A percentile compares a stretch with the other conserved stretches of the same genome.
Evolutionary conservation across 306 rosid genomes (phyloP).

Genomic region (Datisca glomerata): DNA sequence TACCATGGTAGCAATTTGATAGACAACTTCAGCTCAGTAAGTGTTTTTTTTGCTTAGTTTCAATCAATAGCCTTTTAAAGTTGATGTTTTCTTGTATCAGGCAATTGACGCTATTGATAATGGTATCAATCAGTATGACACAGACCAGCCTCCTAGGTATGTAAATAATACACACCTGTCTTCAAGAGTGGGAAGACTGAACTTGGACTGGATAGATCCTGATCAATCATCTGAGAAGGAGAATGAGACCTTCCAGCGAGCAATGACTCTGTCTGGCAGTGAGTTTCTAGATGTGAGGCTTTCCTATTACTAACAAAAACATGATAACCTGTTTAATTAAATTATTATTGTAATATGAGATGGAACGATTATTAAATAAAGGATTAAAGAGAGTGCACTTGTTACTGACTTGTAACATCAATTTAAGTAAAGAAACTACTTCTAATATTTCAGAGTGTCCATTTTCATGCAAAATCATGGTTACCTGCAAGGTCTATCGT

Average conservation of each 20-base stretch:
- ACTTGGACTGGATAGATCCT: constrained; percentile 88
- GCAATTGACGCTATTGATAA: constrained; percentile 97
- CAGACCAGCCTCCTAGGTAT: constrained; percentile 82
- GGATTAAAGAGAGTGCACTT: too few relatives aligned
- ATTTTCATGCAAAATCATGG: constrained; percentile 78
- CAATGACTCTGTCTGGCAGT: constrained; percentile 79
- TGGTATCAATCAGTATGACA: constrained; percentile 81
- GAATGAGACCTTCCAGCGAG: constrained; percentile 74
- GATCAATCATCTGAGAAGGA: constrained; percentile 85
- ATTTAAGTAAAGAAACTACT: too few relatives aligned
- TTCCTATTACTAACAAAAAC: too few relatives aligned
- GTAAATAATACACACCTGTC: constrained; percentile 93
- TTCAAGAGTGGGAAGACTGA: constrained; percentile 77
- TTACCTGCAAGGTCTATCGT: constrained; percentile 92
- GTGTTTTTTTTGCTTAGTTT: too few relatives aligned
- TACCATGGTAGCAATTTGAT: too few relatives aligned
- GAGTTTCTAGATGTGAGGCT: constrained; percentile 72
- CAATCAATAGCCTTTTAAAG: too few relatives aligned
- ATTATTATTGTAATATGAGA: too few relatives aligned
- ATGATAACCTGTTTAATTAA: too few relatives aligned
- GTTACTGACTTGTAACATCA: too few relatives aligned
- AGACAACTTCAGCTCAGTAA: too few relatives aligned
- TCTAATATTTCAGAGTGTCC: constrained; percentile 49
- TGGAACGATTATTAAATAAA: too few relatives aligned
- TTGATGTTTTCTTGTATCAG: constrained; percentile 38